Percentiles rank a stretch among this genome's conserved stretches.
Evolutionary conservation across 352 stramenopile genomes (phyloP).

Genomic region (Phytophthora fragariae): DNA sequence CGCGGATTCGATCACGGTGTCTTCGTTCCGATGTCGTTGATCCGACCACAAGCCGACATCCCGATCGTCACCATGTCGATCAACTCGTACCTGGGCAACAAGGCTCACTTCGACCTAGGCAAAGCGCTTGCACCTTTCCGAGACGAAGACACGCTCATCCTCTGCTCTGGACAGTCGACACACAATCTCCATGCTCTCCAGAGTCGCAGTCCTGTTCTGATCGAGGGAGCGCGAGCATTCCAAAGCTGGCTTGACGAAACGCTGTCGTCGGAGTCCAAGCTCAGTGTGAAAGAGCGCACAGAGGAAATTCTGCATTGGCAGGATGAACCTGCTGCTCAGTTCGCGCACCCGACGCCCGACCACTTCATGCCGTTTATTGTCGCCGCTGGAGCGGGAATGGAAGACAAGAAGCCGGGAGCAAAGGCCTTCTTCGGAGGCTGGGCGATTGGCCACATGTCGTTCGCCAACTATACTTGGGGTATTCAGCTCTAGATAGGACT

Average conservation of each 20-base stretch:
- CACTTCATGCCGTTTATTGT: neutral
- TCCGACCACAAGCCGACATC: neutral
- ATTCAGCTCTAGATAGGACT: neutral
- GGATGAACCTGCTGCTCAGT: neutral
- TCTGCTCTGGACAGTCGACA: slow-evolving; percentile 61
- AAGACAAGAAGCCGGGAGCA: neutral
- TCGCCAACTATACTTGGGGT: neutral
- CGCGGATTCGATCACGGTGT: slow-evolving; percentile 91
- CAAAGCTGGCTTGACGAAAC: neutral
- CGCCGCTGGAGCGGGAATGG: neutral
- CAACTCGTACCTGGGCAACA: slow-evolving; percentile 24
- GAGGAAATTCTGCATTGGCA: neutral
- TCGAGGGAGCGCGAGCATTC: neutral
- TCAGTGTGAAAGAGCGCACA: neutral
- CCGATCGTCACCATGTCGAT: slow-evolving; percentile 2
- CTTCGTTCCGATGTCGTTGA: slow-evolving; percentile 81
- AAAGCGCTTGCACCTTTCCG: slow-evolving; percentile 52
- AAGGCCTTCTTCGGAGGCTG: neutral
- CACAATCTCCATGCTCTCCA: slow-evolving; percentile 29
- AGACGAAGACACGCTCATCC: slow-evolving; percentile 71
- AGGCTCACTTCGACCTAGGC: slow-evolving; percentile 58
- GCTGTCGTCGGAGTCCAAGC: neutral
- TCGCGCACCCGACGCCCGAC: neutral
- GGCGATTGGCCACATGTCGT: neutral
- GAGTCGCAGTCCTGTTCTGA: neutral